phyloP scores from a whole-genome alignment of 202 grass and related monocot genomes.

The Saccharum hybrid region DNA sequence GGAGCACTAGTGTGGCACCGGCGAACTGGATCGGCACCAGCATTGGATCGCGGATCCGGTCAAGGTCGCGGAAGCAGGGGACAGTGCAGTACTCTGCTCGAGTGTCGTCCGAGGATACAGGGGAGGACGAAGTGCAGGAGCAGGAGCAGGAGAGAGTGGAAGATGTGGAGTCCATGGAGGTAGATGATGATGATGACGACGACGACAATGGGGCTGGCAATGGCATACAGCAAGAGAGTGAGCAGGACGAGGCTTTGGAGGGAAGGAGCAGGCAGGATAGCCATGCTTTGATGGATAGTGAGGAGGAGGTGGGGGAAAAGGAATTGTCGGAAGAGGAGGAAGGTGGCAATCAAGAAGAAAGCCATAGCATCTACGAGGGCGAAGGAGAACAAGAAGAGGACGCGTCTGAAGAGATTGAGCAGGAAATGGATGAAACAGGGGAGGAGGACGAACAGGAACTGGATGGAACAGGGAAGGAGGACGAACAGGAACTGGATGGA shows the following conservation, averaged over 20 bases:
- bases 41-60: conserved; percentile 37
- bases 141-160: neutral
- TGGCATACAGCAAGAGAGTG: neutral
- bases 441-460: neutral
- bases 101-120: neutral
- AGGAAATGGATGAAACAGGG: neutral
- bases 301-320: conserved; percentile 11
- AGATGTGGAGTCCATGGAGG: neutral
- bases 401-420: neutral
- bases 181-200: neutral
- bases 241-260: neutral
- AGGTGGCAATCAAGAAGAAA: neutral
- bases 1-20: neutral
- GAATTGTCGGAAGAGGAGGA: conserved; percentile 15
- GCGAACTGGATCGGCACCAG: neutral
- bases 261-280: neutral
- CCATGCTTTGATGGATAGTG: neutral
- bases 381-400: conserved; percentile 8
- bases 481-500: neutral
- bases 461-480: neutral
- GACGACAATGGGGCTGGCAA: neutral
- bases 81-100: neutral
- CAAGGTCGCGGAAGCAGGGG: neutral
- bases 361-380: neutral
- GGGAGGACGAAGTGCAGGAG: conserved; percentile 7